Evolutionary conservation across 345 rosid genomes (phyloP), one percentile per base, ranked within the genome.

Genomic region (Bruguiera parviflora): DNA sequence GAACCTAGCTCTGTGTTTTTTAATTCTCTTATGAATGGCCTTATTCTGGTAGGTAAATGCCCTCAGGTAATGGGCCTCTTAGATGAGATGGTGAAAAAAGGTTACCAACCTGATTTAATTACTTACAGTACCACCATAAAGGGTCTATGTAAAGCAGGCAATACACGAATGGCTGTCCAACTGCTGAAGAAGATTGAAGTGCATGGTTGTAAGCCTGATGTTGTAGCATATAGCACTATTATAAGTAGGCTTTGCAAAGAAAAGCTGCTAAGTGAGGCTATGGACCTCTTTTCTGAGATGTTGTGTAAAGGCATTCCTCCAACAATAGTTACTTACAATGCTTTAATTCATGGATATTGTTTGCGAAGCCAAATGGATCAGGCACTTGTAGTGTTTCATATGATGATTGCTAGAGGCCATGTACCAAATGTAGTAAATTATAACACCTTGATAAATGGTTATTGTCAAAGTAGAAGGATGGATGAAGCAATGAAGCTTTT

Each of bases 401-500:
- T 20, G 37, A 73, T 73, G 77, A 21, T 55, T 47, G n/a, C 15
- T 35, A 51, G 15, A 15, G 59, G 59, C 52, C 31, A 55, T 52
- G 25, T 22, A 13, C 59, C 59, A 21, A 55, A 65, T 52, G 46
- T 65, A 27, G 43, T 51, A 27, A 65, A 35, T 65, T 65, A 65
- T 24, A 65, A 52, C 68, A 65, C 33, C 29, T 51, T 65, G 59
- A 65, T 65, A 28, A 49, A 49, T 49, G 68, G 68, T 52, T 65
- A 65, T 55, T 65, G 68, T 32, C 33, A 51, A 55, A 65, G 24
- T 58, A 96, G 96, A 53, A 82, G 88, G 32, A 78, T 94, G 96
- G 92, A 84, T 8, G 99, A 97, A 5, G 96, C 93, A 24, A 90
- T 91, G 43, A 69, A 77, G 73, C 84, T 94, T 33, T 91, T 84